Evolutionary conservation across 176 grass and related monocot genomes (phyloP).

Genomic region (Sorghum bicolor): DNA sequence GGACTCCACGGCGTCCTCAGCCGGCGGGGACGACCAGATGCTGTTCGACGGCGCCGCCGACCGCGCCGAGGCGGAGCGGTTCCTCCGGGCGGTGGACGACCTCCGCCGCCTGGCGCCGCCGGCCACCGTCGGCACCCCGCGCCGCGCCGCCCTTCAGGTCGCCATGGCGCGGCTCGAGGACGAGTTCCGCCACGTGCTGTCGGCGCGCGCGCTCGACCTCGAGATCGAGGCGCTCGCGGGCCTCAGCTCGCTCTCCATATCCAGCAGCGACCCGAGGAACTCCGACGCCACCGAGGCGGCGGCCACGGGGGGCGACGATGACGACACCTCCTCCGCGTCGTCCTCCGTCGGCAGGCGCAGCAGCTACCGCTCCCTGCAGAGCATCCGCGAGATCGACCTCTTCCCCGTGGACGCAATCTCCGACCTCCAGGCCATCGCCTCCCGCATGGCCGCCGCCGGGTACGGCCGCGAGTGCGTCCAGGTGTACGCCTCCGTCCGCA

Average conservation of each 20-base stretch:
- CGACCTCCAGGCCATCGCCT: conserved; percentile 68
- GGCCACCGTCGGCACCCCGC: background rate
- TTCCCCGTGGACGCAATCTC: conserved; percentile 64
- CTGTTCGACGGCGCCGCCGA: conserved; percentile 38
- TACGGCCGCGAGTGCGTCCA: conserved; percentile 93
- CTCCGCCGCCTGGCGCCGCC: conserved; percentile 42
- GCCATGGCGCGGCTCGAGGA: conserved; percentile 81
- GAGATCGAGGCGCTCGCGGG: conserved; percentile 55
- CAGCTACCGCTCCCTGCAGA: conserved; percentile 58
- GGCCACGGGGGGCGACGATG: conserved; percentile 1
- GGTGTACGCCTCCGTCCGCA: conserved; percentile 83
- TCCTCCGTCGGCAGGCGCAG: conserved; percentile 50
- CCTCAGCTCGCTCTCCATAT: conserved; percentile 43
- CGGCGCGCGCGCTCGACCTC: conserved; percentile 49
- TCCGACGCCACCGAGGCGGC: background rate
- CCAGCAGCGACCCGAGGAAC: conserved; percentile 27
- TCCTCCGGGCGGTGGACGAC: conserved; percentile 66
- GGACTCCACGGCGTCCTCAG: conserved; percentile 39
- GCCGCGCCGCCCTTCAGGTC: conserved; percentile 37
- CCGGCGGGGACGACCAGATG: conserved; percentile 46
- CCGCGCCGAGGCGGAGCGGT: conserved; percentile 45
- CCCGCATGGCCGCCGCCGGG: conserved; percentile 60
- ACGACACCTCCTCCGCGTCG: conserved; percentile 7
- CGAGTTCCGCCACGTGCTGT: conserved; percentile 66
- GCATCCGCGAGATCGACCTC: conserved; percentile 91